A percentile compares a stretch with the other conserved stretches of the same genome.
Evolutionary conservation across 1,284 basidiomycete genomes (phyloP).

Genomic region (Tilletia indica): DNA sequence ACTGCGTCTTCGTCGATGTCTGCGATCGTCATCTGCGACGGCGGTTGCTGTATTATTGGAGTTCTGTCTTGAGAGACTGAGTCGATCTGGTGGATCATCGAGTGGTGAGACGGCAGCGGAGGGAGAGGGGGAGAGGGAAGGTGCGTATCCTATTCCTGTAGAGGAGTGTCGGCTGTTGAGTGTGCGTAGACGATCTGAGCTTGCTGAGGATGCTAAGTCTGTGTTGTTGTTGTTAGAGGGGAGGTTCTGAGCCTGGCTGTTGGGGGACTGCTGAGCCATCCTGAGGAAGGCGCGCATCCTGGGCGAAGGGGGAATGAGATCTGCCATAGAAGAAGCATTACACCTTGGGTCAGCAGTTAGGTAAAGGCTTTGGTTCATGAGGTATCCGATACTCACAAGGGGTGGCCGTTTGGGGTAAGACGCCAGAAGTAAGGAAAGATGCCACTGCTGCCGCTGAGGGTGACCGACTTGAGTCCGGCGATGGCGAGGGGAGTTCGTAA

Average conservation of each 20-base stretch:
- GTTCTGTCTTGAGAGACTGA: too few species aligned
- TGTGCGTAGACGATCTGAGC: not conserved
- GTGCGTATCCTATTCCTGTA: not conserved
- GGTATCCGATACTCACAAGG: too few species aligned
- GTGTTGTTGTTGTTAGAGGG: not conserved
- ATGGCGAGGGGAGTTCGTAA: too few species aligned
- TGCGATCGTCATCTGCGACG: not conserved
- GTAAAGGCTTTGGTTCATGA: too few species aligned
- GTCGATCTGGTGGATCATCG: not conserved
- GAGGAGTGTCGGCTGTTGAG: not conserved
- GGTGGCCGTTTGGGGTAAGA: too few species aligned
- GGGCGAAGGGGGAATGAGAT: too few species aligned
- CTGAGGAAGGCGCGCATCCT: slow-evolving; percentile 10
- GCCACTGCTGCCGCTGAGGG: too few species aligned
- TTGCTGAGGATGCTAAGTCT: not conserved
- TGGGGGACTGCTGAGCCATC: not conserved
- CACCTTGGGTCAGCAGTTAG: too few species aligned
- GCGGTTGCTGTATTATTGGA: not conserved
- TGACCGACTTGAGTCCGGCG: too few species aligned
- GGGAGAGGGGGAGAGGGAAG: not conserved
- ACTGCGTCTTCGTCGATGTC: not conserved
- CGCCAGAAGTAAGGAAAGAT: too few species aligned
- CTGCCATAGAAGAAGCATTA: too few species aligned
- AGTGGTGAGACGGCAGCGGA: not conserved
- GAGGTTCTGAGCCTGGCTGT: not conserved